phyloP scores from a whole-genome alignment of 1,284 basidiomycete species.

The Malassezia sp. region DNA sequence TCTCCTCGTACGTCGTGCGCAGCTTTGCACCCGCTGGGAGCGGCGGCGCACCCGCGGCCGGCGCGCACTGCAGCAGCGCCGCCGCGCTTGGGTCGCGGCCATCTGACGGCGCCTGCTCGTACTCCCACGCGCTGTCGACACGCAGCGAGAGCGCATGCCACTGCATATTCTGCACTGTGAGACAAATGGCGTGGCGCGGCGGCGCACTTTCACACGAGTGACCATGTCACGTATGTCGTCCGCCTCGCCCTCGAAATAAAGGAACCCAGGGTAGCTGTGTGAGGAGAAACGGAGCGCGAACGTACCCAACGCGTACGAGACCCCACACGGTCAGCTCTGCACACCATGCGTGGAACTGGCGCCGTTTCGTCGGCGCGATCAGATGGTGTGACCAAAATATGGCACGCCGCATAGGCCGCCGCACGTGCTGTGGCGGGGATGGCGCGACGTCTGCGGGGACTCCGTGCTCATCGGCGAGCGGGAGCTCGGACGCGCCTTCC shows the following conservation, averaged over 20 bases:
- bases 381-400: constrained; percentile 20
- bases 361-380: constrained; percentile 18
- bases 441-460: too few relatives aligned
- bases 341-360: constrained; percentile 18
- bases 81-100: too few relatives aligned
- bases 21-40: too few relatives aligned
- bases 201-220: constrained; percentile 16
- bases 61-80: too few relatives aligned
- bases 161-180: constrained; percentile 5
- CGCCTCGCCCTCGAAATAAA: constrained; percentile 18
- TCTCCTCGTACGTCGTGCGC: constrained; percentile 3
- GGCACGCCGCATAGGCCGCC: constrained; percentile 10
- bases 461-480: too few relatives aligned
- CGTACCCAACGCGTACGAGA: constrained; percentile 15
- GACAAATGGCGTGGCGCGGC: neutral
- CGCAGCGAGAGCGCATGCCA: constrained; percentile 15
- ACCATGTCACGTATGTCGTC: constrained; percentile 20
- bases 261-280: constrained; percentile 24
- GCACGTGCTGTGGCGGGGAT: too few relatives aligned
- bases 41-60: too few relatives aligned
- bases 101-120: too few relatives aligned
- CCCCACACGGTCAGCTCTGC: constrained; percentile 18
- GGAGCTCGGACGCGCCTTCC: too few relatives aligned
- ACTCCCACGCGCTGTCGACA: constrained; percentile 5
- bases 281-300: too few relatives aligned